Base-by-base conservation (phyloP, 768 basidiomycete species). In the Pleurotus giganteus region DNA sequence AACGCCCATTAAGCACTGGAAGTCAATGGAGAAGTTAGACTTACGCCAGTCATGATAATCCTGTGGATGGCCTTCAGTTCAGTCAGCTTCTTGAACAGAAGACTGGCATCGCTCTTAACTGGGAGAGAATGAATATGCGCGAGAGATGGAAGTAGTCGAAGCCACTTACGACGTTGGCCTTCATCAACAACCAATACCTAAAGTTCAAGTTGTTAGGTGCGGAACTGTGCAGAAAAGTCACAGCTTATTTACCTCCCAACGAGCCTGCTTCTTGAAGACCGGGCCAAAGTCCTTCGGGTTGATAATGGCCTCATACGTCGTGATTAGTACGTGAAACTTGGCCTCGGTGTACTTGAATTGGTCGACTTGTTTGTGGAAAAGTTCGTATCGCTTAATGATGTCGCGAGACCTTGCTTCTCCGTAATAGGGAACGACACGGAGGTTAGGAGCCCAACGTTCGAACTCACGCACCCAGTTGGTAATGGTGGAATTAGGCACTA, bases 381-480 rank as follows among this genome's bases (percentile, higher is more conserved):
- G 73, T 65, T 98, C 96, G 60, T 85, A 95, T 45, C 81, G 71
- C 65, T 85, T 85, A 67, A 98, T 83, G 43, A 98, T 75, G 26
- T 90, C 88, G 15, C 92, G 84, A 32, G 91, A 78, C 61, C 84
- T 85, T 31, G 82, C 80, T 62, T 89, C 90, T n/a, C 91, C 90
- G 60, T 86, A 85, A 68, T 86, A 96, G 0, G 93, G 90, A 21
- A 94, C 91, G 41, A 91, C 93, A n/a, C 79, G 65, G 6, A 86
- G 74, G 36, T 73, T 69, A 0, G 91, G 91, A 0, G 89, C 88
- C 82, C 91, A 93, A 56, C 87, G 83, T 62, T 91, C 87, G 59
- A 98, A 93, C 66, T 99, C 97, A 29, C 97, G 80, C 12, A 96
- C 83, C 96, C 95, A 97, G 61, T 93, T 97, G 4, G 88, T 88